Conservation (phyloP, 371 early-diverging fungal genomes). For the Mucor mucedo region DNA sequence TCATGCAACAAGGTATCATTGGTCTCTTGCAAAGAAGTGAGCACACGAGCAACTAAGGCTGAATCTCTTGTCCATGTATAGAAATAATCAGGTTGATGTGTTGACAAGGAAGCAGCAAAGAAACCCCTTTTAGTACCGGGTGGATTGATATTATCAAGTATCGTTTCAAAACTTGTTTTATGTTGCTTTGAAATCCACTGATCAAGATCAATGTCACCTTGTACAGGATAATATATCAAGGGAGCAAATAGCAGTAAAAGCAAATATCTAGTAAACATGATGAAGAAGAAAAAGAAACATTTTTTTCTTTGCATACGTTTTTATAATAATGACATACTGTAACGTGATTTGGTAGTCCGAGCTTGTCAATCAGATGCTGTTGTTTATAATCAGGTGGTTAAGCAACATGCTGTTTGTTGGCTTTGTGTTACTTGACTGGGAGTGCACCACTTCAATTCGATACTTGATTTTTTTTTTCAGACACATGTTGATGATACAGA, state of each 20-base stretch:
- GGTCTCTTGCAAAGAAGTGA: slow-evolving; percentile 30
- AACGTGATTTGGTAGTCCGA: neutral
- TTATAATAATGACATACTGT: too few relatives aligned
- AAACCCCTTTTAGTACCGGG: slow-evolving; percentile 40
- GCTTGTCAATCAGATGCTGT: neutral
- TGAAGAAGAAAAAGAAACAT: neutral
- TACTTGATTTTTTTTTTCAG: too few relatives aligned
- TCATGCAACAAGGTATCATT: slow-evolving; percentile 28
- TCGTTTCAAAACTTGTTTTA: slow-evolving; percentile 27
- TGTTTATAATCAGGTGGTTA: too few relatives aligned
- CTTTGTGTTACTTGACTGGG: too few relatives aligned
- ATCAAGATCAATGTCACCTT: neutral
- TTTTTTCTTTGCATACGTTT: neutral
- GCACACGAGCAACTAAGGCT: slow-evolving; percentile 61
- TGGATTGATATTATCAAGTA: slow-evolving; percentile 44
- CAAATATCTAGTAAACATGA: slow-evolving; percentile 6
- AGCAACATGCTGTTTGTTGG: neutral
- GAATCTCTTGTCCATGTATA: slow-evolving; percentile 83
- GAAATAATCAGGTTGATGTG: slow-evolving; percentile 71
- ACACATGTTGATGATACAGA: too few relatives aligned
- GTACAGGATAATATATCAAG: neutral
- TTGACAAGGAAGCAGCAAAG: slow-evolving; percentile 47
- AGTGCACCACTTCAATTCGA: too few relatives aligned
- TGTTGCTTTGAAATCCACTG: slow-evolving; percentile 32
- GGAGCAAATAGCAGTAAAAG: neutral